phyloP scores from a whole-genome alignment of 2,329 filamentous ascomycete species.

The Daldinia eschscholtzii region DNA sequence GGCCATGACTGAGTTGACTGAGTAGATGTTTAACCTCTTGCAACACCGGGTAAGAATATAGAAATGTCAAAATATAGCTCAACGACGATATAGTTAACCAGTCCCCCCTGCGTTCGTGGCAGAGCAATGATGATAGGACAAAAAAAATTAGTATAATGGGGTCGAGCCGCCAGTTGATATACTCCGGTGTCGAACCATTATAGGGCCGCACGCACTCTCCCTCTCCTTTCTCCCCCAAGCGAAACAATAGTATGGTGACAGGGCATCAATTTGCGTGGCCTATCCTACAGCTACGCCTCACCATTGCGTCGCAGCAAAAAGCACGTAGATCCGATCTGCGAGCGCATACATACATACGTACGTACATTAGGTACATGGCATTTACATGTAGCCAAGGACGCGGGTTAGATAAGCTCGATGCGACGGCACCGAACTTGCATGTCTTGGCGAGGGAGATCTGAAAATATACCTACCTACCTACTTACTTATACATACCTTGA shows the following conservation, averaged over 20 bases:
- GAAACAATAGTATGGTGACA: constrained; percentile 1
- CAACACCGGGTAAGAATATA: not conserved
- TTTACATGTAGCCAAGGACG: constrained; percentile 22
- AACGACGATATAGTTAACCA: not conserved
- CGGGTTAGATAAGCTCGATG: constrained; percentile 29
- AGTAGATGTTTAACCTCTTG: no score
- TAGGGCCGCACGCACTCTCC: not conserved
- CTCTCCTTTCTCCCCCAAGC: not conserved
- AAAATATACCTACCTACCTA: no score
- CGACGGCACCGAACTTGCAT: constrained; percentile 17
- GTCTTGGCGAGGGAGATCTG: constrained; percentile 13
- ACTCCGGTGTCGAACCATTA: not conserved
- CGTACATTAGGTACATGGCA: not conserved
- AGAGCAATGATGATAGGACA: not conserved
- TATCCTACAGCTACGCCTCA: not conserved
- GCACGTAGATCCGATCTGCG: constrained; percentile 25
- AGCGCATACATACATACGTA: not conserved
- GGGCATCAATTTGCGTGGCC: constrained; percentile 12
- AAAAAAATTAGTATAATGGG: not conserved
- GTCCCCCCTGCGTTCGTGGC: not conserved
- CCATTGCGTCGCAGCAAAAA: constrained; percentile 29
- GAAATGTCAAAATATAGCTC: not conserved
- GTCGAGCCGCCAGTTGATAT: not conserved
- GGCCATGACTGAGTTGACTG: no score
- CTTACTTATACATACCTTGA: not conserved